These are phyloP conservation scores for Jackrogersella multiformis DNA, from an alignment of 495 filamentous ascomycete species.

Conservation along the genomic window DNA sequence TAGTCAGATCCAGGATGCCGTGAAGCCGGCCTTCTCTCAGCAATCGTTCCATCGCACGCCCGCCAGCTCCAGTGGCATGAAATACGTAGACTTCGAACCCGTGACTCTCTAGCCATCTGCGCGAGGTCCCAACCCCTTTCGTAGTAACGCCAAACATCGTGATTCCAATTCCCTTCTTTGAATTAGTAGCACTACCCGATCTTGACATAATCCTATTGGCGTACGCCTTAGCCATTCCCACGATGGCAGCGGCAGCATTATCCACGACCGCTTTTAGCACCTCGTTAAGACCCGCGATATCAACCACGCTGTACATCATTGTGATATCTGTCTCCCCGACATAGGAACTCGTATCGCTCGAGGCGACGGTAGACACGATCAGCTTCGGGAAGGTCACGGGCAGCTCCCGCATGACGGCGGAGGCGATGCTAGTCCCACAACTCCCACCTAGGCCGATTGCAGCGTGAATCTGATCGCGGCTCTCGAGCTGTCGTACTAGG, in stretches of 20 bases:
- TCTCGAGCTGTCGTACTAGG: slow-evolving; percentile 49
- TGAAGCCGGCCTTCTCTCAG: slow-evolving; percentile 62
- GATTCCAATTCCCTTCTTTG: slow-evolving; percentile 63
- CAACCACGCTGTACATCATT: slow-evolving; percentile 75
- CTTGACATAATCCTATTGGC: slow-evolving; percentile 23
- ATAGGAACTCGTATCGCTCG: slow-evolving; percentile 65
- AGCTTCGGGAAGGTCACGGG: slow-evolving; percentile 74
- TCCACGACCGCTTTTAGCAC: slow-evolving; percentile 63
- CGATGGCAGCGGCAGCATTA: slow-evolving; percentile 69
- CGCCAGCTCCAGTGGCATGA: slow-evolving; percentile 74
- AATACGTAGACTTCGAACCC: slow-evolving; percentile 69
- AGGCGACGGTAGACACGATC: slow-evolving; percentile 74
- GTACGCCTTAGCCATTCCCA: slow-evolving; percentile 63
- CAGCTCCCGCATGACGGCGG: slow-evolving; percentile 65
- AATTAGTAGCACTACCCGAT: neutral
- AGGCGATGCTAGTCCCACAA: slow-evolving; percentile 64
- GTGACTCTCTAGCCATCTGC: slow-evolving; percentile 53
- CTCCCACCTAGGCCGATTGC: slow-evolving; percentile 67
- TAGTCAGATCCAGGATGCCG: slow-evolving; percentile 73
- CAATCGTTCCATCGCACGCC: slow-evolving; percentile 71
- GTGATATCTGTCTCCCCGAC: slow-evolving; percentile 73
- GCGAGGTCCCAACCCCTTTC: slow-evolving; percentile 62
- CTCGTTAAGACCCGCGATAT: slow-evolving; percentile 71
- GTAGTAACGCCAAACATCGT: slow-evolving; percentile 83
- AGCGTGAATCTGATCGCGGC: slow-evolving; percentile 57